Conservation (phyloP, 352 stramenopile species). For the Pythium plurisporium region DNA sequence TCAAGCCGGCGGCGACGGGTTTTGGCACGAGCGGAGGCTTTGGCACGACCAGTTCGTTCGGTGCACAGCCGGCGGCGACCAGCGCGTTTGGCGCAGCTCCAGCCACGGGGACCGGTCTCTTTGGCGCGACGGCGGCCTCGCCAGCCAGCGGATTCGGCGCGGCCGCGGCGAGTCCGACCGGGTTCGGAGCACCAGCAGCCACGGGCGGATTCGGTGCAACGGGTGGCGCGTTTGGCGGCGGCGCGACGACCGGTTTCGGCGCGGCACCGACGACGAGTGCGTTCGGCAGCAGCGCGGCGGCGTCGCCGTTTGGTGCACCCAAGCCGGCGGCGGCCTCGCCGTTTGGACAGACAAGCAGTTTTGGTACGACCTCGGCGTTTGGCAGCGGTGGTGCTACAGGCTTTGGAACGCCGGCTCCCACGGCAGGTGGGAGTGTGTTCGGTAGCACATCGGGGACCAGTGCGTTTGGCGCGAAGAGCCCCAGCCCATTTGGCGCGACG, state of each 20-base stretch:
- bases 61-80: constrained; percentile 17
- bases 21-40: constrained; percentile 32
- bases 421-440: constrained; percentile 29
- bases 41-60: constrained; percentile 24
- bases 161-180: constrained; percentile 14
- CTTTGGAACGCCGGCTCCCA: constrained; percentile 34
- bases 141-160: constrained; percentile 2
- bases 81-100: constrained; percentile 33
- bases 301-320: constrained; percentile 46
- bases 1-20: constrained; percentile 13
- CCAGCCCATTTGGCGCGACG: constrained; percentile 15
- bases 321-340: constrained; percentile 59
- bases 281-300: constrained; percentile 29
- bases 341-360: constrained; percentile 46
- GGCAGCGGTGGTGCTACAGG: constrained; percentile 15
- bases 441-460: constrained; percentile 30
- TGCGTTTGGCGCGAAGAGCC: constrained; percentile 42
- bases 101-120: constrained; percentile 20
- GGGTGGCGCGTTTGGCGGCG: constrained; percentile 10
- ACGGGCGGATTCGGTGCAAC: constrained; percentile 11
- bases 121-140: constrained; percentile 5
- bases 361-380: constrained; percentile 34
- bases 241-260: constrained; percentile 17
- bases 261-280: constrained; percentile 7
- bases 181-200: neutral